Evolutionary conservation across 345 rosid species (phyloP), one percentile per base, ranked within the genome.

Genomic region (Eucalyptus globulus): DNA sequence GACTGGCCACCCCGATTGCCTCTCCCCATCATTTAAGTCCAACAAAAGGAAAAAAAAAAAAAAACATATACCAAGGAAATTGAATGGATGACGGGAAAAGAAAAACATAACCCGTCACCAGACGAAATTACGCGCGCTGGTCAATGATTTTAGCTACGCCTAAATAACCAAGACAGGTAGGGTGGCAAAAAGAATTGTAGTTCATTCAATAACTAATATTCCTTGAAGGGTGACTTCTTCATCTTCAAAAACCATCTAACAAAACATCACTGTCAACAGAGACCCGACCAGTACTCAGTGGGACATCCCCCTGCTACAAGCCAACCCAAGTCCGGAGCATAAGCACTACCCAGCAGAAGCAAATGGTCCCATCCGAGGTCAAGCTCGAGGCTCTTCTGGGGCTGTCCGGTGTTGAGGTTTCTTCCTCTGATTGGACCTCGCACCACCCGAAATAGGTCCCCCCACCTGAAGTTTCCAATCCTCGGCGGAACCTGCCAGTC

Each of bases 401-500:
- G 44, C 24, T 5, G 5, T 17, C 44, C 4, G 12, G 81, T 9
- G 2, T 37, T 17, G 45, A 72, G 2, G 3, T 37, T 19, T 17
- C 44, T 19, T 72, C 26, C 10, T 19, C 14, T 10, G 26, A n/a
- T 14, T 7, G 76, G 6, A n/a, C 76, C 40, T 65, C 11, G 13
- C 4, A 11, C 13, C 44, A 5, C 21, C 11, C 80, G 80, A 34
- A 0, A 3, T 3, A 16, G 6, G 24, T 31, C 40, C 15, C 11
- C 26, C 44, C 80, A 17, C 81, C 26, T 72, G 81, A 10, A 72
- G 80, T 17, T 19, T 34, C 44, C 44, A 9, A 7, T 9, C 26
- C 45, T 34, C 26, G 3, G 44, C 0, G 3, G 44, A 19, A 17
- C 1, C 44, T 34, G 45, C 44, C 81, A 4, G 0, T 37, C 81